These are phyloP conservation scores for Iris pallida DNA, from an alignment of 116 monocot genomes.

Conservation along the genomic window DNA sequence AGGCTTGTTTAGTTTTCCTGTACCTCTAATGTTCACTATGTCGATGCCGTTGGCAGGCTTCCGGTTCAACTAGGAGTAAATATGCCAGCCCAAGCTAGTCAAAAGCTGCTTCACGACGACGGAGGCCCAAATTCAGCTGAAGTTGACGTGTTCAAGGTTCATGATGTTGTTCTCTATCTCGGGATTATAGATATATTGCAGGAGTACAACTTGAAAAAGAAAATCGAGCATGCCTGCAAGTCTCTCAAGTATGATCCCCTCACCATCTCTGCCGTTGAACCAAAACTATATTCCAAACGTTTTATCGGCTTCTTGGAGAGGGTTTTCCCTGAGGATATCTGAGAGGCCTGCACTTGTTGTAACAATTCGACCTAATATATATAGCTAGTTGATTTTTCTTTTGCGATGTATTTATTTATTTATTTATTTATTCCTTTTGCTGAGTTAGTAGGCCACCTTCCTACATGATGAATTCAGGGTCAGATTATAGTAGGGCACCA, in stretches of 20 bases:
- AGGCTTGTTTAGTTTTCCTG: too few species aligned
- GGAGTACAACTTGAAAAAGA: conserved; percentile 85
- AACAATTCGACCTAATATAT: too few species aligned
- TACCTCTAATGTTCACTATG: neutral
- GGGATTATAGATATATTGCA: conserved; percentile 97
- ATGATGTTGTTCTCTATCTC: conserved; percentile 91
- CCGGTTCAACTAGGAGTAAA: conserved; percentile 92
- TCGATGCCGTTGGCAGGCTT: conserved; percentile 32
- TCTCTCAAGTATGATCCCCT: conserved; percentile 76
- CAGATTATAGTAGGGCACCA: too few species aligned
- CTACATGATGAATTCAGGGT: too few species aligned
- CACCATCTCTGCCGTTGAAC: conserved; percentile 85
- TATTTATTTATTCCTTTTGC: too few species aligned
- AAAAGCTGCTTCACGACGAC: conserved; percentile 40
- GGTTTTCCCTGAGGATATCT: conserved; percentile 64
- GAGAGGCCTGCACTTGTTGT: conserved; percentile 14
- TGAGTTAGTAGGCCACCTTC: too few species aligned
- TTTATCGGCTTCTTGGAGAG: conserved; percentile 85
- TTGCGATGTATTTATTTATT: too few species aligned
- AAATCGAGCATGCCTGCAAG: conserved; percentile 70
- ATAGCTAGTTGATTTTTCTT: too few species aligned
- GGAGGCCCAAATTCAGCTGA: conserved; percentile 24
- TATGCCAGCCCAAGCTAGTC: conserved; percentile 83
- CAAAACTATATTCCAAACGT: conserved; percentile 64
- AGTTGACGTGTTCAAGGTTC: conserved; percentile 42